phyloP scores from a whole-genome alignment of 2,329 filamentous ascomycete genomes.

The Chaetomiaceae sp. region DNA sequence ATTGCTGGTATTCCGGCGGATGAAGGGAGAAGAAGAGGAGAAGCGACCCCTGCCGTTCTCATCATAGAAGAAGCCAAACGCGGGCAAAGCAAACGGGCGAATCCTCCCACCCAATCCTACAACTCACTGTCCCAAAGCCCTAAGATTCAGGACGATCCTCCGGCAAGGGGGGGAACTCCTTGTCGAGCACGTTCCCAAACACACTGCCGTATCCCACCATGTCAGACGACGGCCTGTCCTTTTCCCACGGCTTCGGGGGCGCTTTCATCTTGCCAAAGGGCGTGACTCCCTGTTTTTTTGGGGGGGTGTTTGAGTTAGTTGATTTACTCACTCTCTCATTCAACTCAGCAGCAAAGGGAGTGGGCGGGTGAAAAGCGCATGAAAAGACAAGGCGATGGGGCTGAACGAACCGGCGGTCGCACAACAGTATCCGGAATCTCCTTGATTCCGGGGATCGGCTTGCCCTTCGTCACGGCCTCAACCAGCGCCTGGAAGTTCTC shows the following conservation, averaged over 20 bases:
- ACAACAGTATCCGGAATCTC: conserved; percentile 80
- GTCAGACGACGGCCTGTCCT: conserved; percentile 1
- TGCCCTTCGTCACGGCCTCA: conserved; percentile 74
- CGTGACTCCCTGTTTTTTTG: conserved; percentile 34
- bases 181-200: conserved; percentile 32
- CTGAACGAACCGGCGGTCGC: conserved; percentile 61
- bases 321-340: too few species aligned
- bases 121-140: too few species aligned
- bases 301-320: background rate
- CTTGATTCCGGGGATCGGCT: conserved; percentile 80
- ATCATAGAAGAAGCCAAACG: too few species aligned
- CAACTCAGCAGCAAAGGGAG: too few species aligned
- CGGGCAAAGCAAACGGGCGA: too few species aligned
- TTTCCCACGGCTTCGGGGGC: conserved; percentile 75
- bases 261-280: conserved; percentile 45
- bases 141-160: too few species aligned
- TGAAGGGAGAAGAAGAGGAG: too few species aligned
- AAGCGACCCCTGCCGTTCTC: too few species aligned
- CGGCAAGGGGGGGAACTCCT: conserved; percentile 34
- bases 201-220: conserved; percentile 11
- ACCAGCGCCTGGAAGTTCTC: conserved; percentile 81
- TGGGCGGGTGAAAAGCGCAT: background rate
- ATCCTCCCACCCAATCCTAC: too few species aligned
- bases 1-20: too few species aligned
- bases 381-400: too few species aligned